Conservation (phyloP, 176 grass and related monocot species). For the Oryza brachyantha region DNA sequence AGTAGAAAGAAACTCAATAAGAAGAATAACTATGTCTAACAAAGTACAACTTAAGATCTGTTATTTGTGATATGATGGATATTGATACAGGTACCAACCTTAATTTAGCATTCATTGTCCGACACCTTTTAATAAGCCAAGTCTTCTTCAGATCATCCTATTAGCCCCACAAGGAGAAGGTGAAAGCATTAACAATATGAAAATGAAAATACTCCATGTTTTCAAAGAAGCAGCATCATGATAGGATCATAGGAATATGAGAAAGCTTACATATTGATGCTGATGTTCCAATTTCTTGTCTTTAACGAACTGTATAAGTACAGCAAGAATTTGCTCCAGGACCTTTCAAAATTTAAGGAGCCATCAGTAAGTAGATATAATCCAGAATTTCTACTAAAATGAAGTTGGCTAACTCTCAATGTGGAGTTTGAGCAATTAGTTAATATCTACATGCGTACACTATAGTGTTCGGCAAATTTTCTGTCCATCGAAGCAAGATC, state of each 20-base stretch:
- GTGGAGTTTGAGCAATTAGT: background rate
- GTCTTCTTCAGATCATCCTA: conserved; percentile 96
- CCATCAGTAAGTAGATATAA: conserved; percentile 3
- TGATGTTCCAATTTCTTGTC: conserved; percentile 97
- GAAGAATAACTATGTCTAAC: background rate
- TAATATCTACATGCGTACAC: conserved; percentile 42
- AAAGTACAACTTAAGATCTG: background rate
- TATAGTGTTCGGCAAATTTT: conserved; percentile 98
- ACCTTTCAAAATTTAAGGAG: conserved; percentile 49
- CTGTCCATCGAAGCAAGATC: conserved; percentile 98
- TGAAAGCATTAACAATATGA: background rate
- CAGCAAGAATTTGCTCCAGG: conserved; percentile 94
- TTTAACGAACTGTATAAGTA: conserved; percentile 94
- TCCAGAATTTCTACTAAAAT: conserved; percentile 10
- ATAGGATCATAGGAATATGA: background rate
- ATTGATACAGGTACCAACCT: conserved; percentile 48
- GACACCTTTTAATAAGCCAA: conserved; percentile 98
- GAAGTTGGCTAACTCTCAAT: background rate
- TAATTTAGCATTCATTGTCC: conserved; percentile 97
- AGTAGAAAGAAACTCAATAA: background rate
- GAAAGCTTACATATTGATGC: conserved; percentile 79
- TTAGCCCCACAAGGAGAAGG: conserved; percentile 25
- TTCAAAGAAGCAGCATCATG: background rate
- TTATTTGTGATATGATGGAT: background rate
- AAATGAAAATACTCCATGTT: background rate